A percentile compares a stretch with the other conserved stretches of the same genome.
Conservation (phyloP, 2,329 filamentous ascomycete genomes). For the Alternaria infectoria region DNA sequence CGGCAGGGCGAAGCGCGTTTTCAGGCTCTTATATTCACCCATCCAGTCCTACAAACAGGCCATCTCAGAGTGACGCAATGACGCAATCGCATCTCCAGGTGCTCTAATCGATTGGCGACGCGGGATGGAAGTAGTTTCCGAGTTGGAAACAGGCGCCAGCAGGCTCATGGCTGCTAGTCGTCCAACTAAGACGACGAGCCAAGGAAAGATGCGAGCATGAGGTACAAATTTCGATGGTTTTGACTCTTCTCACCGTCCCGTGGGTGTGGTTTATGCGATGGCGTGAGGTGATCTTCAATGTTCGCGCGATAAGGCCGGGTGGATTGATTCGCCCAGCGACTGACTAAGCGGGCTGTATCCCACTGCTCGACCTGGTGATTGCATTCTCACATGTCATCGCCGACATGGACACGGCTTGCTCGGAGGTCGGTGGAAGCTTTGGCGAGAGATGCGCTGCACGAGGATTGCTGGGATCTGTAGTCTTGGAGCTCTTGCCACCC, state of each 20-base stretch:
- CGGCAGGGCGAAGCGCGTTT: conserved; percentile 11
- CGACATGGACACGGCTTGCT: conserved; percentile 9
- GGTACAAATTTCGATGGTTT: conserved; percentile 7
- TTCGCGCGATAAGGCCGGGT: conserved; percentile 32
- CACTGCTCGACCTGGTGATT: conserved; percentile 22
- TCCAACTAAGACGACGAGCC: conserved; percentile 25
- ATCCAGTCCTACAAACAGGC: conserved; percentile 27
- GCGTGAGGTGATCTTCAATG: conserved; percentile 42
- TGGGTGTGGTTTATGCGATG: conserved; percentile 31
- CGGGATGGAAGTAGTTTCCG: conserved; percentile 34
- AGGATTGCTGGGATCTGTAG: background rate
- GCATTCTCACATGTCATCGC: conserved; percentile 18
- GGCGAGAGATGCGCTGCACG: conserved; percentile 25
- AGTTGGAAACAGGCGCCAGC: conserved; percentile 20
- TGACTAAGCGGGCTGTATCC: conserved; percentile 36
- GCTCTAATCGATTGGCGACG: conserved; percentile 24
- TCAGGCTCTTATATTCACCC: conserved; percentile 42
- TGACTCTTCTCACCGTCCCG: conserved; percentile 15
- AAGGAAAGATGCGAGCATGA: conserved; percentile 26
- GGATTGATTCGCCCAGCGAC: conserved; percentile 35
- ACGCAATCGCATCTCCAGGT: conserved; percentile 32
- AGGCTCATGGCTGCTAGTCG: conserved; percentile 19
- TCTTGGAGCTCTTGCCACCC: background rate
- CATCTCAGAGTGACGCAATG: conserved; percentile 24
- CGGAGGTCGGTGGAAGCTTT: conserved; percentile 17